Evolutionary conservation across 768 basidiomycete genomes (phyloP), one percentile per base, ranked within the genome.

Genomic region (Kwoniella sp.): DNA sequence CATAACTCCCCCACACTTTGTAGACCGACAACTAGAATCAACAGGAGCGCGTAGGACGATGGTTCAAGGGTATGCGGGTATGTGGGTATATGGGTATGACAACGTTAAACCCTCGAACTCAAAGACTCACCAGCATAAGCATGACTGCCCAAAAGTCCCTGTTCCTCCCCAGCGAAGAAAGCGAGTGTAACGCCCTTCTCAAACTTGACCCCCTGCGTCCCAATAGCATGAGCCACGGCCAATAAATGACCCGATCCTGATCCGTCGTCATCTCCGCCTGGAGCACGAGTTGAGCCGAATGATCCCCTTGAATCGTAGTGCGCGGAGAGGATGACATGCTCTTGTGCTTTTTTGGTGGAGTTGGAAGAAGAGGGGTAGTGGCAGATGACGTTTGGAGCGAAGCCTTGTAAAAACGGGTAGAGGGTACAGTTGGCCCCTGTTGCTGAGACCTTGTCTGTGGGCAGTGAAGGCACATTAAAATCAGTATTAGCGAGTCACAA

Each of bases 271-370:
- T 88, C 85, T 3, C 83, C 87, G 17, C 87, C 87, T 25, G 84
- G 89, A 36, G 86, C 88, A 33, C 88, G 84, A 15, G 83, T 83
- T 66, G 82, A 86, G 12, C 92, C 93, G 76, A 92, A 95, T 0
- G 89, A 89, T 19, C 92, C 92, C 37, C 92, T 88, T 49, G 89
- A 91, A 76, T 96, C 92, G 74, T 94, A 96, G 78, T 95, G 93
- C 1, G 88, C 90, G 60, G 88, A 88, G 55, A 95, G 82, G 52
- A 96, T 82, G 47, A 92, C 85, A 1, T 83, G 87, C 26, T 87
- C 83, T 1, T 33, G 33, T 33, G 86, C 86, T 37, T 87, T 82
- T 48, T 81, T 82, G 40, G 40, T 86, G 13, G 54, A 37, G n/a
- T 82, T 80, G 7, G 86, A 78, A 1, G 82, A 58, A 69, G 90